phyloP scores from a whole-genome alignment of 495 filamentous ascomycete species.

The Penicillium alfredii region DNA sequence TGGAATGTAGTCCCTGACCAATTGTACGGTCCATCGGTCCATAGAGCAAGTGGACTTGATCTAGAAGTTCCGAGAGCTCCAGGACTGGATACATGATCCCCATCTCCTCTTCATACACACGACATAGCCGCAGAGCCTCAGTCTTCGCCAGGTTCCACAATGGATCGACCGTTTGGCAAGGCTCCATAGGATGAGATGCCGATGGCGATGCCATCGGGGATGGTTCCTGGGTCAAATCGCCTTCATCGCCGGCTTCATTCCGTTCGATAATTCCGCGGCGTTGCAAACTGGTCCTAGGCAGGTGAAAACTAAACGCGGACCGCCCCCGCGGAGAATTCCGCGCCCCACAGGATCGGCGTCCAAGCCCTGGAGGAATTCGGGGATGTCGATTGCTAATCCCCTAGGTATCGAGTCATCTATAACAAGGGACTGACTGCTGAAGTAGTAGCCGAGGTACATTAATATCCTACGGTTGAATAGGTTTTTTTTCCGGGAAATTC shows the following conservation, averaged over 20 bases:
- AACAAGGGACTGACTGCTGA: no score
- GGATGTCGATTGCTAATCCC: no score
- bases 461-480: no score
- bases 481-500: no score
- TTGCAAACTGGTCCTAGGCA: conserved; percentile 74
- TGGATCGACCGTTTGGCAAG: conserved; percentile 51
- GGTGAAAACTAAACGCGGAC: conserved; percentile 72
- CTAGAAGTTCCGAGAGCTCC: conserved; percentile 55
- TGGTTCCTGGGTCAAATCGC: conserved; percentile 38
- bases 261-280: conserved; percentile 67
- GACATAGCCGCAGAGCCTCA: conserved; percentile 68
- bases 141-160: conserved; percentile 69
- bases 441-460: no score
- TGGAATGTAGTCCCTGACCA: neutral
- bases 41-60: conserved; percentile 56
- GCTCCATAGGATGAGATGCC: conserved; percentile 32
- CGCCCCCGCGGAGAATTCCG: conserved; percentile 24
- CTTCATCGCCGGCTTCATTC: conserved; percentile 45
- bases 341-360: conserved; percentile 3
- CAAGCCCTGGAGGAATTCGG: no score
- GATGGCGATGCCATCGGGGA: conserved; percentile 48
- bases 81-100: conserved; percentile 83
- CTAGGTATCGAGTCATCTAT: no score
- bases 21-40: conserved; percentile 45
- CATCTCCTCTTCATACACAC: conserved; percentile 77